Conservation (phyloP, 192 early-diverging fungal species). For the Pilobolus umbonatus region DNA sequence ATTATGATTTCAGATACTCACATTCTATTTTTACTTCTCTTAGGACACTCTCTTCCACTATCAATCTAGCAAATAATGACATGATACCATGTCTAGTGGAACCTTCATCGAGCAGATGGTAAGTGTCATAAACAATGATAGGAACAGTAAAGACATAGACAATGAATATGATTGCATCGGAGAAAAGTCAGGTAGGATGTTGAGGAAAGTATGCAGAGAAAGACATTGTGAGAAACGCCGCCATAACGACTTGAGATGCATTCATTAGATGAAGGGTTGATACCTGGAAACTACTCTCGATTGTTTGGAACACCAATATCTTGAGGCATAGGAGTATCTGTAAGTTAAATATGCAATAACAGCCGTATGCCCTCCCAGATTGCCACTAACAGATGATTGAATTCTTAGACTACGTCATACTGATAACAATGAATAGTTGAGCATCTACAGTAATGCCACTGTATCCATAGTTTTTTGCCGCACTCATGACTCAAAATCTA, state of each 20-base stretch:
- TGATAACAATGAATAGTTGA: background rate
- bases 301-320: conserved; percentile 6
- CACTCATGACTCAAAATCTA: conserved; percentile 6
- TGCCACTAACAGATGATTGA: conserved; percentile 1
- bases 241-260: background rate
- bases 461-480: background rate
- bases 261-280: conserved; percentile 4
- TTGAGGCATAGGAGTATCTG: conserved; percentile 10
- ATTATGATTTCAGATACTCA: conserved; percentile 9
- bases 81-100: background rate
- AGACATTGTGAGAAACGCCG: background rate
- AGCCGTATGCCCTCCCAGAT: conserved; percentile 1
- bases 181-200: conserved; percentile 9
- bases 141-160: background rate
- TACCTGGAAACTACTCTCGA: conserved; percentile 2
- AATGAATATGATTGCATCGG: conserved; percentile 5
- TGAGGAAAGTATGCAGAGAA: background rate
- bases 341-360: conserved; percentile 3
- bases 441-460: background rate
- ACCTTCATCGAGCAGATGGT: conserved; percentile 1
- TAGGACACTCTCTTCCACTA: conserved; percentile 8
- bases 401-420: conserved; percentile 3
- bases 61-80: conserved; percentile 10
- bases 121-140: background rate
- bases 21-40: background rate